A percentile compares a stretch with the other conserved stretches of the same genome.
Evolutionary conservation across 2,329 filamentous ascomycete genomes (phyloP).

Genomic region (Beauveria australis): DNA sequence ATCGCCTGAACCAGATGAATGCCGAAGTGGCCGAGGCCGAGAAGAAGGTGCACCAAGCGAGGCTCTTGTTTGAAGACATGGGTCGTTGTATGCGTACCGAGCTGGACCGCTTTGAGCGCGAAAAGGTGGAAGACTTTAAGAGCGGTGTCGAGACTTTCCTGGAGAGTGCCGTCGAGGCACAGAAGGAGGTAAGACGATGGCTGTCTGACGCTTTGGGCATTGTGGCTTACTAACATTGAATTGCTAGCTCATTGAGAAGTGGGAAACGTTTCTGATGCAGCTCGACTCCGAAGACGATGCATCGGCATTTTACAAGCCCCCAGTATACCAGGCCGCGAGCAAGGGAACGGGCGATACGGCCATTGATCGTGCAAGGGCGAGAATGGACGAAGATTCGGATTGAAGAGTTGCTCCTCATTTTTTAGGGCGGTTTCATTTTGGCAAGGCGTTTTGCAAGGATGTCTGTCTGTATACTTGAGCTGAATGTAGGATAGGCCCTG

Average conservation of each 20-base stretch:
- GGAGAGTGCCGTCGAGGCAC: slow-evolving; percentile 92
- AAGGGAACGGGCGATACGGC: slow-evolving; percentile 49
- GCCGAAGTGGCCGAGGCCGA: slow-evolving; percentile 95
- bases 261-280: slow-evolving; percentile 97
- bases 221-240: slow-evolving; percentile 18
- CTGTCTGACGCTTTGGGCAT: not conserved
- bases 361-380: slow-evolving; percentile 50
- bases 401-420: slow-evolving; percentile 22
- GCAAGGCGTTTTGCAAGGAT: slow-evolving; percentile 7
- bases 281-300: slow-evolving; percentile 89
- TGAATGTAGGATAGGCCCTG: not conserved
- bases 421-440: not conserved
- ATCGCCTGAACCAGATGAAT: slow-evolving; percentile 83
- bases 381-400: slow-evolving; percentile 53
- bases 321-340: slow-evolving; percentile 43
- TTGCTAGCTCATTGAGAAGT: slow-evolving; percentile 65
- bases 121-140: slow-evolving; percentile 99
- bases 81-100: slow-evolving; percentile 84
- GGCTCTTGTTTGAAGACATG: slow-evolving; percentile 94
- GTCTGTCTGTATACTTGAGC: not conserved
- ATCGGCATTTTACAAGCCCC: slow-evolving; percentile 55
- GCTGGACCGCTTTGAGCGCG: slow-evolving; percentile 86
- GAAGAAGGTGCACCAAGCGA: slow-evolving; percentile 81
- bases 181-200: slow-evolving; percentile 72
- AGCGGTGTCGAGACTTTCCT: slow-evolving; percentile 95